Evolutionary conservation across 1,284 basidiomycete species (phyloP).

Genomic region (Pseudomicrostroma phylloplanum): DNA sequence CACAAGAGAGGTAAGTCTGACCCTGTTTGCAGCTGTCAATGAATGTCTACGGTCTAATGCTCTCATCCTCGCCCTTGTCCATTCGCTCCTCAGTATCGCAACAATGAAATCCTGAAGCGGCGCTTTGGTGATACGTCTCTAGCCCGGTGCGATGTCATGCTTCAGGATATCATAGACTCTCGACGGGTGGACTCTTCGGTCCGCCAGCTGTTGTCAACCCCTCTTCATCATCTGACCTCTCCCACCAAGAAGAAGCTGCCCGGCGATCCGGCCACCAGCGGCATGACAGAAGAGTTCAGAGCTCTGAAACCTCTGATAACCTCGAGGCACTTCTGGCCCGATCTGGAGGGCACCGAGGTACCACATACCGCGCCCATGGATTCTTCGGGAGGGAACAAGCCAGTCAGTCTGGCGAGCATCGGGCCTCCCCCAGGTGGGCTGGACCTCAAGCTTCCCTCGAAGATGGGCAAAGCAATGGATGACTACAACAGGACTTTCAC

Average conservation of each 20-base stretch:
- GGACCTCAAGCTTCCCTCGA: constrained; percentile 4
- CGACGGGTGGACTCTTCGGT: constrained; percentile 21
- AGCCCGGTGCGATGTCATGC: constrained; percentile 48
- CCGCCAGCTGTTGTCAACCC: neutral
- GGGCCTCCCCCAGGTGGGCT: constrained; percentile 7
- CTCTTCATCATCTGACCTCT: too few relatives aligned
- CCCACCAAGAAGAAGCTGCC: neutral
- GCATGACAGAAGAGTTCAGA: constrained; percentile 15
- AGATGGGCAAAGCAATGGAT: constrained; percentile 6
- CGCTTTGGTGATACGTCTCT: constrained; percentile 42
- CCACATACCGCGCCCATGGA: neutral
- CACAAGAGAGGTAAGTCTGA: constrained; percentile 24
- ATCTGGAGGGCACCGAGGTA: constrained; percentile 10
- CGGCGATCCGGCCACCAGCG: neutral
- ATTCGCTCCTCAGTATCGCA: constrained; percentile 23
- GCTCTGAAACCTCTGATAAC: constrained; percentile 39
- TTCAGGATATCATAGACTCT: constrained; percentile 40
- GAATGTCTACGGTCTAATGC: constrained; percentile 8
- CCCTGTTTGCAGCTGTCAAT: neutral
- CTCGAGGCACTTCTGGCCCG: constrained; percentile 48
- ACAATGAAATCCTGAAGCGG: constrained; percentile 47
- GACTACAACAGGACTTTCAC: constrained; percentile 8
- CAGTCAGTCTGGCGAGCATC: neutral
- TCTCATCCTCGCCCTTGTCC: neutral
- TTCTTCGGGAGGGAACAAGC: neutral